phyloP scores from a whole-genome alignment of 2,329 filamentous ascomycete species.

The Fusarium nelsonii region DNA sequence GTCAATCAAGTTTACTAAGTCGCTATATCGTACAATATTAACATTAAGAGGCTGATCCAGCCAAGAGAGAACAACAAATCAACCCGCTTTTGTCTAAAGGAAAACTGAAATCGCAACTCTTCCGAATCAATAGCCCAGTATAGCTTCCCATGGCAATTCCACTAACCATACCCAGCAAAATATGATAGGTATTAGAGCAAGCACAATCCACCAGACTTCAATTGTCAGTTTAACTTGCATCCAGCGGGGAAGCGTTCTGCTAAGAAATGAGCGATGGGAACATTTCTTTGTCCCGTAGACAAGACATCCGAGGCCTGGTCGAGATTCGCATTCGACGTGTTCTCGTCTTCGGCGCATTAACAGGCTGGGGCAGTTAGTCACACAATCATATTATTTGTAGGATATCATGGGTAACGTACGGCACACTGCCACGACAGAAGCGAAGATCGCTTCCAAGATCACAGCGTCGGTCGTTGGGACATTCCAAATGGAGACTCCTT shows the following conservation, averaged over 20 bases:
- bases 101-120: neutral
- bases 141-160: constrained; percentile 37
- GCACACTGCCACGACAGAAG: constrained; percentile 71
- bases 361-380: constrained; percentile 54
- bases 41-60: neutral
- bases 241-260: constrained; percentile 60
- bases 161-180: constrained; percentile 55
- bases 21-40: neutral
- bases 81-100: neutral
- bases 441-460: constrained; percentile 69
- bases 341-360: constrained; percentile 70
- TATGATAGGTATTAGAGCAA: constrained; percentile 58
- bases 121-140: neutral
- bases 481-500: constrained; percentile 72
- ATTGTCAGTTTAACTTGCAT: constrained; percentile 59
- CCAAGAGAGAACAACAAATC: neutral
- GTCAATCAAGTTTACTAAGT: neutral
- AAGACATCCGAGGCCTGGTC: constrained; percentile 67
- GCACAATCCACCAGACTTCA: constrained; percentile 63
- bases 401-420: constrained; percentile 55
- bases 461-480: constrained; percentile 69
- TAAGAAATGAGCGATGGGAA: constrained; percentile 59
- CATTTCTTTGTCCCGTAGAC: constrained; percentile 65
- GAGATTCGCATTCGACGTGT: constrained; percentile 71
- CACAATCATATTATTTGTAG: too few relatives aligned